Conservation (phyloP, 2,329 filamentous ascomycete genomes). For the Scytalidium lignicola region DNA sequence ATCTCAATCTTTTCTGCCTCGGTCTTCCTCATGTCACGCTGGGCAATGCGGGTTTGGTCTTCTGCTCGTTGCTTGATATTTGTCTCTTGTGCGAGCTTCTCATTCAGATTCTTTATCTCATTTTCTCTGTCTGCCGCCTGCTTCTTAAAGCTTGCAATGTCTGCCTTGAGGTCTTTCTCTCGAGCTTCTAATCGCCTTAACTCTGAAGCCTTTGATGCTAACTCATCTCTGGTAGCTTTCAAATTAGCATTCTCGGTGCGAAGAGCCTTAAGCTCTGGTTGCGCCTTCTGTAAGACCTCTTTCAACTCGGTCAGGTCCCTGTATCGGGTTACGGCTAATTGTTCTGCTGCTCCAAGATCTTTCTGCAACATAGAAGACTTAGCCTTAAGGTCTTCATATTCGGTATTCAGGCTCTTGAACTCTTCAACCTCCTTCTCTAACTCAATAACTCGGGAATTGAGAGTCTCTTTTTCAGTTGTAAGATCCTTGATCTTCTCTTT, state of each 20-base stretch:
- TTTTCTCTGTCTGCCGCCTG: constrained; percentile 67
- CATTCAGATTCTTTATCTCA: constrained; percentile 72
- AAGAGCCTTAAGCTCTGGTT: constrained; percentile 77
- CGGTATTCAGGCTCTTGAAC: constrained; percentile 37
- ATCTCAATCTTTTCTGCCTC: constrained; percentile 78
- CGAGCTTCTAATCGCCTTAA: constrained; percentile 73
- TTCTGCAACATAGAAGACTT: constrained; percentile 69
- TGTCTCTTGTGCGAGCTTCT: constrained; percentile 72
- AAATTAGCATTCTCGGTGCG: constrained; percentile 72
- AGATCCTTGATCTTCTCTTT: constrained; percentile 73
- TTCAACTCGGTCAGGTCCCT: constrained; percentile 80
- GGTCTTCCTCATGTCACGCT: constrained; percentile 70
- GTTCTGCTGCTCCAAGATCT: constrained; percentile 79
- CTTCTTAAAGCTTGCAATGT: constrained; percentile 65
- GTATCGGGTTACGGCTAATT: constrained; percentile 80
- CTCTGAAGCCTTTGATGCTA: constrained; percentile 56
- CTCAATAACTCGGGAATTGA: constrained; percentile 59
- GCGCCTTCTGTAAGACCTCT: constrained; percentile 75
- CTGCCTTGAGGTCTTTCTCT: constrained; percentile 74
- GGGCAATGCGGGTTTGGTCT: constrained; percentile 68
- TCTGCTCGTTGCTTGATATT: constrained; percentile 69
- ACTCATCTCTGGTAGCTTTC: constrained; percentile 69
- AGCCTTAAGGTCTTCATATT: constrained; percentile 63
- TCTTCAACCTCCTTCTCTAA: constrained; percentile 65
- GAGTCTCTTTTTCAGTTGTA: constrained; percentile 59